Conservation (phyloP, 169 alveolate genomes). For the Eimeria brunetti region DNA sequence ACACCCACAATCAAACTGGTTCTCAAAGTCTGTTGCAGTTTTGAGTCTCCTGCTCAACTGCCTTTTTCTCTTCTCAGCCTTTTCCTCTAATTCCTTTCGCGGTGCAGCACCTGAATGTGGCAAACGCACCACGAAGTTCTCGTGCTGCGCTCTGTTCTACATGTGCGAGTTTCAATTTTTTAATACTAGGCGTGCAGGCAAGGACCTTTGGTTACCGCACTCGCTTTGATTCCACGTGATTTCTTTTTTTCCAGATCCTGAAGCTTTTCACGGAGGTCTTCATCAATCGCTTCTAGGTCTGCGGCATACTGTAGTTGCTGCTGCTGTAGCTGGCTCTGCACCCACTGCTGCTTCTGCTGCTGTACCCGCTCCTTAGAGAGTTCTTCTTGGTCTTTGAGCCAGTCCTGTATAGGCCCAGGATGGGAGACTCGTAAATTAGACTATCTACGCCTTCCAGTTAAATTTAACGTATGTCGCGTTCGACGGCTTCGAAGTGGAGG, state of each 20-base stretch:
- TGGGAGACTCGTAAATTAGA: background rate
- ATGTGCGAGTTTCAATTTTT: too few species aligned
- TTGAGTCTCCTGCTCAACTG: slow-evolving; percentile 44
- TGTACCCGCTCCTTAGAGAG: slow-evolving; percentile 32
- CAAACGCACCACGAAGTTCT: background rate
- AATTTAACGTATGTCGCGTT: background rate
- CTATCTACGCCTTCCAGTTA: background rate
- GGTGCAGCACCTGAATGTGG: slow-evolving; percentile 42
- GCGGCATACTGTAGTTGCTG: slow-evolving; percentile 52
- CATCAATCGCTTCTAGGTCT: slow-evolving; percentile 43
- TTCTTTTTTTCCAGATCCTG: slow-evolving; percentile 59
- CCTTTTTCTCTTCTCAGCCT: slow-evolving; percentile 68
- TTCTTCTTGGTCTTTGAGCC: slow-evolving; percentile 72
- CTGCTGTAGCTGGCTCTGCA: slow-evolving; percentile 57
- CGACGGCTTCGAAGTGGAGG: background rate
- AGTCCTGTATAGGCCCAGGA: slow-evolving; percentile 19
- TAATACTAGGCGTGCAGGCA: background rate
- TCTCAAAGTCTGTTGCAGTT: slow-evolving; percentile 67
- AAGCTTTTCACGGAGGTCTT: slow-evolving; percentile 33
- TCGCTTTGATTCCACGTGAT: slow-evolving; percentile 19
- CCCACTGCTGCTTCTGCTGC: slow-evolving; percentile 56
- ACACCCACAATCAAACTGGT: slow-evolving; percentile 18
- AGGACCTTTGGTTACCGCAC: background rate
- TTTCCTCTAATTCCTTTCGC: slow-evolving; percentile 71
- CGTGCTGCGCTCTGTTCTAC: background rate